phyloP scores from a whole-genome alignment of 768 basidiomycete genomes.

The Pleurotus platypus region DNA sequence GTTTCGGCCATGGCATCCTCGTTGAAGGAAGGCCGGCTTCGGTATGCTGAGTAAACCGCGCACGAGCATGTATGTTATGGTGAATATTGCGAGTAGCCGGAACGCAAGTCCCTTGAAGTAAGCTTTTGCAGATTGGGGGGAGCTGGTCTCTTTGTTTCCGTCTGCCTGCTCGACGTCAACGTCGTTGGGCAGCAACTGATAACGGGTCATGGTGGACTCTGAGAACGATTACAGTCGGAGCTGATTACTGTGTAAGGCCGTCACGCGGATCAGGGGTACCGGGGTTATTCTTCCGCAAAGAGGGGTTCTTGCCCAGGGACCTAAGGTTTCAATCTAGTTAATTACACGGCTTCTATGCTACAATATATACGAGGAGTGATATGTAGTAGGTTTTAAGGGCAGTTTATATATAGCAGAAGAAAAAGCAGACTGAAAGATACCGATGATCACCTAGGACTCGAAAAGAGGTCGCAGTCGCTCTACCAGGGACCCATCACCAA shows the following conservation, averaged over 20 bases:
- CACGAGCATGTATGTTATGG: conserved; percentile 1
- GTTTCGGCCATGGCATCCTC: conserved; percentile 5
- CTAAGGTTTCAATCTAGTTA: too few relatives aligned
- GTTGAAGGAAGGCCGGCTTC: background rate
- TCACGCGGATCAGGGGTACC: too few relatives aligned
- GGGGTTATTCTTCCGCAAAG: too few relatives aligned
- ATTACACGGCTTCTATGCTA: too few relatives aligned
- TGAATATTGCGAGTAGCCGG: background rate
- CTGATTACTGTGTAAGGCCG: too few relatives aligned
- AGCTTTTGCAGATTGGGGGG: background rate
- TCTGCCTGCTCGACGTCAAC: background rate
- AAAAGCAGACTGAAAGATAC: background rate
- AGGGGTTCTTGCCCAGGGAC: too few relatives aligned
- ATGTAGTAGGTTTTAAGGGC: too few relatives aligned
- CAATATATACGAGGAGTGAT: too few relatives aligned
- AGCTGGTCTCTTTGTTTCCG: background rate
- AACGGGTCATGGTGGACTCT: background rate
- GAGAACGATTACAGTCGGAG: too few relatives aligned
- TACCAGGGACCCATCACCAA: conserved; percentile 13
- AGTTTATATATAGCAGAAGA: too few relatives aligned
- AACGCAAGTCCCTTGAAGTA: background rate
- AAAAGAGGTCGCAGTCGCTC: conserved; percentile 12
- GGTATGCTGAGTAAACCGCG: background rate
- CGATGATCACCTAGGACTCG: background rate
- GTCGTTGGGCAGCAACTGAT: conserved; percentile 1